These are phyloP conservation scores for Cryptococcus floricola DNA, from an alignment of 1,284 basidiomycete genomes.

Conservation along the genomic window DNA sequence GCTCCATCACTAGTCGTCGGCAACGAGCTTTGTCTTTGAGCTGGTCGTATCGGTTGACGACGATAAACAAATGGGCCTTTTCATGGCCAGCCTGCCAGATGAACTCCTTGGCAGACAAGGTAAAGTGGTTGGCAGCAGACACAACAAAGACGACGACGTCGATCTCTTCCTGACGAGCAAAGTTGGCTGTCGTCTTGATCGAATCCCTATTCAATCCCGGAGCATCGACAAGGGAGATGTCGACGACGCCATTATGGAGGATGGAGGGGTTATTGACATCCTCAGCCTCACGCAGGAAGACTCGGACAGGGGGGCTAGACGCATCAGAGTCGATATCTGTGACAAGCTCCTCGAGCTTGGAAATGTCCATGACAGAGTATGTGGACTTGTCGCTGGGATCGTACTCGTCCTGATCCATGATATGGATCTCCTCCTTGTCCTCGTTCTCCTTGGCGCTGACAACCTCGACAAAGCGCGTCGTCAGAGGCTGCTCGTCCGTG, in stretches of 20 bases:
- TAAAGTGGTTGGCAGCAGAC: conserved; percentile 98
- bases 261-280: conserved; percentile 73
- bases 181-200: conserved; percentile 91
- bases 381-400: conserved; percentile 68
- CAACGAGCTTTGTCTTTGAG: conserved; percentile 96
- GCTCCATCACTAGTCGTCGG: conserved; percentile 81
- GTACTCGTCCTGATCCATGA: conserved; percentile 59
- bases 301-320: conserved; percentile 65
- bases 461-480: conserved; percentile 95
- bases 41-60: conserved; percentile 97
- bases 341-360: conserved; percentile 75
- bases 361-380: conserved; percentile 65
- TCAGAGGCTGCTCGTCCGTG: conserved; percentile 96
- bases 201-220: conserved; percentile 96
- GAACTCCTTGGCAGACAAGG: conserved; percentile 92
- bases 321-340: conserved; percentile 67
- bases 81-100: conserved; percentile 89
- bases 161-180: conserved; percentile 95
- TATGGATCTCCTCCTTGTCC: conserved; percentile 46
- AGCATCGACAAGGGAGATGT: conserved; percentile 97
- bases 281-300: conserved; percentile 68
- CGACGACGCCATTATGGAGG: conserved; percentile 91
- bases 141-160: conserved; percentile 99
- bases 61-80: conserved; percentile 97
- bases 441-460: conserved; percentile 84